Evolutionary conservation across 371 early-diverging fungal species (phyloP), one percentile per base, ranked within the genome.

Genomic region (Choanephora cucurbitarum): DNA sequence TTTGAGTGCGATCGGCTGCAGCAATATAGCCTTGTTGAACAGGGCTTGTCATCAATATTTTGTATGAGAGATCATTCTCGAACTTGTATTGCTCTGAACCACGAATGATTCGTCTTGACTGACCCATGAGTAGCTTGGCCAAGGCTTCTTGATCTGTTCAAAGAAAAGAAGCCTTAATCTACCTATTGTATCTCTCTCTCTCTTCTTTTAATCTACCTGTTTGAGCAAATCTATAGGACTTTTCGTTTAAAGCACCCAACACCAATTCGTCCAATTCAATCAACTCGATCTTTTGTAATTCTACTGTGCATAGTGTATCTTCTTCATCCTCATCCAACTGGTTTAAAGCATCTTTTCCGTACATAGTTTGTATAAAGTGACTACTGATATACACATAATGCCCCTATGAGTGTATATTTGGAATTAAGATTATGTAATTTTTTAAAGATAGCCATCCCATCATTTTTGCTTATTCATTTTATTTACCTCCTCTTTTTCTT

Each of bases 221-320:
- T 34, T 77, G 72, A 10, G 82, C 81, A 56, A 52, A 66, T 33
- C 72, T 71, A 67, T 79, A 88, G n/a, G 88, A 79, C 9, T 60
- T 64, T 7, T 69, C 28, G 24, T 82, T 79, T 53, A 80, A 66
- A 21, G 88, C 89, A 21, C 83, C 87, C 46, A 90, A 45, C 44
- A 88, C 80, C 17, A 88, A 49, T 56, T 88, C 86, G 52, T 85
- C 80, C 47, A 89, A 66, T 48, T 82, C 84, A 17, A 87, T 77
- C 39, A 84, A 59, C 43, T 76, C 64, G 3, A 80, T 73, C n/a
- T 64, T 58, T 44, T 77, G 70, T 5, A 89, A 28, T 14, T 60
- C 41, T 11, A 58, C 57, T 15, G 11, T 9, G 23, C 52, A 57
- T 1, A 18, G 7, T n/a, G 33, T 66, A 0, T 59, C 64, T 7